Percentiles rank a stretch among this genome's conserved stretches.
Conservation (phyloP, 1,284 basidiomycete genomes). For the Testicularia cyperi region DNA sequence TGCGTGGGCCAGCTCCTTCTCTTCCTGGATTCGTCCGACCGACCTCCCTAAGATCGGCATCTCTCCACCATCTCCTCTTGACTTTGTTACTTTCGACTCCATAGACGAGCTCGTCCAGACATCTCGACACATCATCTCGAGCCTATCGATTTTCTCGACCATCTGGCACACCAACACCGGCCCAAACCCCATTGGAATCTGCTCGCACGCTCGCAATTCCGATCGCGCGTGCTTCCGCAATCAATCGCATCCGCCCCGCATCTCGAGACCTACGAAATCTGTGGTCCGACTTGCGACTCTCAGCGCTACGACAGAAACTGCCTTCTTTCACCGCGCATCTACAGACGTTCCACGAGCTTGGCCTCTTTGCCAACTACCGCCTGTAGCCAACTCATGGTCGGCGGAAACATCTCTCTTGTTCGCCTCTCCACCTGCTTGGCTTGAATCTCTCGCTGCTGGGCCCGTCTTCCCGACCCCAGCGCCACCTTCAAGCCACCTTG, state of each 20-base stretch:
- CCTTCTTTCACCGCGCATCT: not conserved
- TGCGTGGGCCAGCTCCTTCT: constrained; percentile 45
- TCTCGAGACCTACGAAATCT: no score
- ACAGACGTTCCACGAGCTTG: constrained; percentile 21
- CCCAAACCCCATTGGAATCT: no score
- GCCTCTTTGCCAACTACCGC: constrained; percentile 32
- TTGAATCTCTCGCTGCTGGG: constrained; percentile 39
- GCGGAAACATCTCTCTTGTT: constrained; percentile 22
- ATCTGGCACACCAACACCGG: no score
- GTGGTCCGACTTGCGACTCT: no score
- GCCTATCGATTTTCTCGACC: no score
- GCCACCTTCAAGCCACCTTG: constrained; percentile 38
- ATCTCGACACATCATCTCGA: no score
- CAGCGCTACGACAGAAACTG: not conserved
- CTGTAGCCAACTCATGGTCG: constrained; percentile 45
- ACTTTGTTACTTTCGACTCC: constrained; percentile 1
- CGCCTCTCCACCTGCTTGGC: constrained; percentile 36
- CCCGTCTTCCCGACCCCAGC: constrained; percentile 20
- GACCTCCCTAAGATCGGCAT: constrained; percentile 43
- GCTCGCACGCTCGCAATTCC: no score
- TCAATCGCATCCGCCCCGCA: no score
- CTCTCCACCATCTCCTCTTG: not conserved
- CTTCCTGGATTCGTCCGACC: constrained; percentile 52
- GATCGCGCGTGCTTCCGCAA: no score
- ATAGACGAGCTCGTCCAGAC: no score